Evolutionary conservation across 768 basidiomycete species (phyloP).

Genomic region (Trametes meyenii): DNA sequence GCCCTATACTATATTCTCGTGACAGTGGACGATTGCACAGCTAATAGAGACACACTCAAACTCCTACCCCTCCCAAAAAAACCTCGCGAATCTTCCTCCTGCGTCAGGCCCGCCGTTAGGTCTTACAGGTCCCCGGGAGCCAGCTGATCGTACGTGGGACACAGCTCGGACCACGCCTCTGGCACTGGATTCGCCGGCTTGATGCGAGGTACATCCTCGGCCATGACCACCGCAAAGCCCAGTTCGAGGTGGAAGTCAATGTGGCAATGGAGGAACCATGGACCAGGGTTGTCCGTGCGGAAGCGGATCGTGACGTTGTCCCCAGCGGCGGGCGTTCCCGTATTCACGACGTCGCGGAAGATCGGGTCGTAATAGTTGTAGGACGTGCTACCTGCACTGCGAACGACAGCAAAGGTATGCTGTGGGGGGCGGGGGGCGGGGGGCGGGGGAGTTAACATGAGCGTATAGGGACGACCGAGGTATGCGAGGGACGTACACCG

Average conservation of each 20-base stretch:
- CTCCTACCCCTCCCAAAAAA: no score
- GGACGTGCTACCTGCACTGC: slow-evolving; percentile 34
- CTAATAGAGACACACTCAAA: no score
- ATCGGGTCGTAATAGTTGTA: slow-evolving; percentile 43
- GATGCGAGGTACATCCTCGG: slow-evolving; percentile 36
- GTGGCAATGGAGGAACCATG: slow-evolving; percentile 83
- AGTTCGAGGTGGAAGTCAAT: slow-evolving; percentile 77
- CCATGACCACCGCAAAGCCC: slow-evolving; percentile 46
- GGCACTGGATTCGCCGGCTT: slow-evolving; percentile 21
- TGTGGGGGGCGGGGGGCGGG: slow-evolving; percentile 14
- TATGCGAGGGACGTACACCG: slow-evolving; percentile 36
- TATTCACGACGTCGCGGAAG: slow-evolving; percentile 36
- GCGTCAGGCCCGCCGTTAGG: neutral
- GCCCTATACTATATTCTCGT: no score
- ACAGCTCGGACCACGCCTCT: slow-evolving; percentile 7
- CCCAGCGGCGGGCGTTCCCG: slow-evolving; percentile 13
- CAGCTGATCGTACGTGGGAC: slow-evolving; percentile 17
- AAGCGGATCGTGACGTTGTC: slow-evolving; percentile 34
- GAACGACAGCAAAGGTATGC: slow-evolving; percentile 44
- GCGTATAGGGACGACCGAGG: neutral
- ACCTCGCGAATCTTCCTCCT: neutral
- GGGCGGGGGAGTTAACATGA: neutral
- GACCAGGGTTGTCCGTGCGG: slow-evolving; percentile 83
- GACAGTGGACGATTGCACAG: no score
- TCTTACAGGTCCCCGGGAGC: slow-evolving; percentile 1